Conservation (phyloP, 202 grass and related monocot genomes). For the Schoenoplectus tabernaemontani region DNA sequence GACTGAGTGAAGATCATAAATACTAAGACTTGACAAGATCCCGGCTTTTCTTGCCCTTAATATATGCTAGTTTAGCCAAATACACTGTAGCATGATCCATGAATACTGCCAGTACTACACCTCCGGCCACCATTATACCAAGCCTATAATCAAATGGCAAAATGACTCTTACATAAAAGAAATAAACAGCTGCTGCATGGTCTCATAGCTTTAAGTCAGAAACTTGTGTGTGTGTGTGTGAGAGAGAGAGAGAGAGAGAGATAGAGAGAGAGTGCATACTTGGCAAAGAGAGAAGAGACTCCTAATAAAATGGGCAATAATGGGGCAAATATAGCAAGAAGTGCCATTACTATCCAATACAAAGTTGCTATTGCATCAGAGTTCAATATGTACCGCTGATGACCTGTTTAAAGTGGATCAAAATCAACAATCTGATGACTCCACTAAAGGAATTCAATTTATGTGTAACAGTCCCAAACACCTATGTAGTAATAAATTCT, state of each 20-base stretch:
- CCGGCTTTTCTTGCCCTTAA: constrained; percentile 55
- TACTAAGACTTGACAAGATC: constrained; percentile 34
- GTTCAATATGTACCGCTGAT: constrained; percentile 45
- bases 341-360: constrained; percentile 68
- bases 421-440: constrained; percentile 3
- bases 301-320: constrained; percentile 55
- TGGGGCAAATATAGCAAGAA: constrained; percentile 49
- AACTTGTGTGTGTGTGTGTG: not conserved
- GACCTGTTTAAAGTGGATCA: constrained; percentile 36
- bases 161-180: not conserved
- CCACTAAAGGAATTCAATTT: not conserved
- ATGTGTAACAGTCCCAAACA: constrained; percentile 16
- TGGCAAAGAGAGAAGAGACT: constrained; percentile 72
- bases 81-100: constrained; percentile 71
- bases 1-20: constrained; percentile 7
- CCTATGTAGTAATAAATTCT: not conserved
- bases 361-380: constrained; percentile 38
- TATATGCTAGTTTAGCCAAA: constrained; percentile 68
- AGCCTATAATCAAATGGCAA: constrained; percentile 48
- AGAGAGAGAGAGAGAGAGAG: not conserved
- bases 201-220: not conserved
- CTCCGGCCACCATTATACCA: constrained; percentile 72
- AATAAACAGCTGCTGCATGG: not conserved
- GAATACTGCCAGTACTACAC: constrained; percentile 55
- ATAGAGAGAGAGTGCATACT: constrained; percentile 40